Percentiles rank a stretch among this genome's conserved stretches.
Conservation (phyloP, 179 eudicot species). For the Carnegiea gigantea region DNA sequence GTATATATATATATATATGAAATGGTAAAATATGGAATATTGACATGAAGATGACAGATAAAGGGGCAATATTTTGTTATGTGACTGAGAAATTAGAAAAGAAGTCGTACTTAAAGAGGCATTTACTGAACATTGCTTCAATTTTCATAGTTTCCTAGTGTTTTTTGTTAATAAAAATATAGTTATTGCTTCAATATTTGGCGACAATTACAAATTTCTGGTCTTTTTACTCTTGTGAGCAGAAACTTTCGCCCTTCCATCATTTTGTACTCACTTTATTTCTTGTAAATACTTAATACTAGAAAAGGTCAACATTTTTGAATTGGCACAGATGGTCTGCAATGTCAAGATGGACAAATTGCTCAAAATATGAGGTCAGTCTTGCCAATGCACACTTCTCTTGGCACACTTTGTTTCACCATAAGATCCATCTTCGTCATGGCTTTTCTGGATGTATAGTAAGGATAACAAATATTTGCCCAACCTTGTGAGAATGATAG, state of each 20-base stretch:
- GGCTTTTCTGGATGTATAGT: not conserved
- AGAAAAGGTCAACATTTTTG: not conserved
- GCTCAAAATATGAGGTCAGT: slow-evolving; percentile 75
- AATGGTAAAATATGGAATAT: too few species aligned
- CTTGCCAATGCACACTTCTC: slow-evolving; percentile 6
- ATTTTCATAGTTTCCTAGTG: not conserved
- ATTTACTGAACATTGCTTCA: not conserved
- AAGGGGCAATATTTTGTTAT: not conserved
- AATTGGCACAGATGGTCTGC: slow-evolving; percentile 55
- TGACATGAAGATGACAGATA: not conserved
- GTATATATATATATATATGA: too few species aligned
- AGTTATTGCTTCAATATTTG: not conserved
- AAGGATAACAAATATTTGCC: too few species aligned
- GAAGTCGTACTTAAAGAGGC: not conserved
- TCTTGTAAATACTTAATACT: not conserved
- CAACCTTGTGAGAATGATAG: not conserved
- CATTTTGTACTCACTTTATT: too few species aligned
- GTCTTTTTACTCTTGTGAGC: not conserved
- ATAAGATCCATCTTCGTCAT: not conserved
- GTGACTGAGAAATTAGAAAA: too few species aligned
- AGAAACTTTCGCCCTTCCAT: not conserved
- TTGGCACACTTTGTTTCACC: not conserved
- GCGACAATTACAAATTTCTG: not conserved
- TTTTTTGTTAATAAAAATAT: not conserved
- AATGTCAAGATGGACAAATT: slow-evolving; percentile 59